Evolutionary conservation across 176 grass and related monocot genomes (phyloP), one percentile per base, ranked within the genome.

Genomic region (Oryza officinalis): DNA sequence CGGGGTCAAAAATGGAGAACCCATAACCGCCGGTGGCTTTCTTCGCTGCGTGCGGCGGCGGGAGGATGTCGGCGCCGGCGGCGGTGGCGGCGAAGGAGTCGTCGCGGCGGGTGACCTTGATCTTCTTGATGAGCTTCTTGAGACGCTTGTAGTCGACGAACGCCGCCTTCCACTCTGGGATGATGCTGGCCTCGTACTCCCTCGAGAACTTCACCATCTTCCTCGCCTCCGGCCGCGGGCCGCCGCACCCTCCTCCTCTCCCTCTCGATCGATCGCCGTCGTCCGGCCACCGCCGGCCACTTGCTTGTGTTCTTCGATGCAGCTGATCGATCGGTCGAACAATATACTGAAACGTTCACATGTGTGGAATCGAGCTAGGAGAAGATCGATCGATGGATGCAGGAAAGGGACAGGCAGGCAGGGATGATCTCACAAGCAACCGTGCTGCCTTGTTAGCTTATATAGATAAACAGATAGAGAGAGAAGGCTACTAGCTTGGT

Each of bases 201-300:
- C 91, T 74, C 60, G 93, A 95, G 90, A 98, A 98, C 82, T 99
- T 99, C 89, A 99, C 93, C 93, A 94, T 94, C 73, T 35, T 49
- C 65, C n/a, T 25, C 10, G 33, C 27, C 3, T 10, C 41, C 25
- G 40, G 13, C 60, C 3, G n/a, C n/a, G n/a, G n/a, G 32, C 38
- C 27, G 1, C 23, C 61, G 30, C 2, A 30, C 1, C 30, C 30
- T 63, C 40, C 20, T 33, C 28, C 20, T 13, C 57, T 10, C 13
- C 5, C 72, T n/a, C n/a, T n/a, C n/a, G n/a, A n/a, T n/a, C n/a
- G n/a, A n/a, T 37, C 22, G 18, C 35, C 11, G 7, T 13, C n/a
- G n/a, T n/a, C n/a, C n/a, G n/a, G n/a, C n/a, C n/a, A n/a, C n/a
- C n/a, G n/a, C 35, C 2, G 14, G 14, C 5, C 0, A 13, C 2